Base-by-base conservation (phyloP, 306 rosid genomes). In the Hippophae gyantsensis region DNA sequence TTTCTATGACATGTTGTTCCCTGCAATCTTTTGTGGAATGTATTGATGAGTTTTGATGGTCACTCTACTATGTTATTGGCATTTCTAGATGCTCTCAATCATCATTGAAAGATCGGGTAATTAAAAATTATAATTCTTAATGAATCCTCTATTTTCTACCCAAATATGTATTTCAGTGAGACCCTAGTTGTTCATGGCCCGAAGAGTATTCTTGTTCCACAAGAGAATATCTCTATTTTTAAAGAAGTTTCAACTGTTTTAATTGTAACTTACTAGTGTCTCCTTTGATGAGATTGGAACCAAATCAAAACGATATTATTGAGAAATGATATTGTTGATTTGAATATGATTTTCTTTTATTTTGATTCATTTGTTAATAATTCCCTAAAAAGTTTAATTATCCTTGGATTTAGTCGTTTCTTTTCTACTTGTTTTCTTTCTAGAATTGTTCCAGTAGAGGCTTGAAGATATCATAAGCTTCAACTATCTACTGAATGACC, bases 1-100 rank as follows among this genome's bases (percentile, higher is more conserved):
- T 84, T 77, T 58, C 83, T 80, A 13, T 82, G 94, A n/a, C 97
- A 90, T 43, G 74, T 79, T 38, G 85, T 83, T 42, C 90, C 89
- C 0, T 85, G 94, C 75, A 76, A 69, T 59, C 72, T 90, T 46
- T 23, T 71, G 27, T 84, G 89, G 97, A 77, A 72, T 43, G 87
- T 84, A 66, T 67, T 87, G 56, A 79, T 68, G 48, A 48, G 74
- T 64, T 62, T 81, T 50, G 57, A 13, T 0, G 77, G 38, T 27
- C 38, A 81, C 1, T 87, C 82, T 0, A 47, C 83, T 2, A 58
- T 48, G 45, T 54, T 90, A 40, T 74, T 79, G 6, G 82, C 96
- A 10, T 83, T 74, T 52, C 57, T 68, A 73, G 82, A 78, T 1
- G 95, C 77, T 76, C 26, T n/a, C 63, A 1, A 76, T 90, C 60